A percentile compares a stretch with the other conserved stretches of the same genome.
phyloP scores from a whole-genome alignment of 2,329 filamentous ascomycete species.

The Metarhizium humberi region DNA sequence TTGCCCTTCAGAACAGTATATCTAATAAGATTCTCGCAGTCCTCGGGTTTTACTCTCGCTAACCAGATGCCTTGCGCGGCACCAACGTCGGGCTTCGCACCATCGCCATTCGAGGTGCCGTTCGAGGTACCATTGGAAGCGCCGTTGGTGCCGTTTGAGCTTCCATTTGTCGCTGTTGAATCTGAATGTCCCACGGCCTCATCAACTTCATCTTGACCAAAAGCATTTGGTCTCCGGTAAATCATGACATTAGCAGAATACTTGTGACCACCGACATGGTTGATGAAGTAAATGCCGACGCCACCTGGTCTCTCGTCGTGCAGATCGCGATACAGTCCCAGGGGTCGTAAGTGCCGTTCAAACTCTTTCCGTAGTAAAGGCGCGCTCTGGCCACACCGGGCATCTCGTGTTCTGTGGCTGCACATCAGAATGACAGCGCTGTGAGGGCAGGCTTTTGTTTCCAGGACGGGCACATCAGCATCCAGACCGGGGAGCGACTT shows the following conservation, averaged over 20 bases:
- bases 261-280: slow-evolving; percentile 93
- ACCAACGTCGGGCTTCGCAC: slow-evolving; percentile 32
- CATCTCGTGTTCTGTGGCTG: slow-evolving; percentile 89
- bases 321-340: slow-evolving; percentile 78
- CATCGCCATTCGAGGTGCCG: slow-evolving; percentile 17
- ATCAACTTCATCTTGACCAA: slow-evolving; percentile 37
- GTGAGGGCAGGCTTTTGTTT: slow-evolving; percentile 58
- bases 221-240: slow-evolving; percentile 59
- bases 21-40: slow-evolving; percentile 84
- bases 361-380: slow-evolving; percentile 83
- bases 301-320: slow-evolving; percentile 85
- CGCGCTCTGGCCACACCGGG: slow-evolving; percentile 87
- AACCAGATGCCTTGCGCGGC: slow-evolving; percentile 91
- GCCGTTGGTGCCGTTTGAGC: neutral
- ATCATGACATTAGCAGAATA: slow-evolving; percentile 92
- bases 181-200: slow-evolving; percentile 6
- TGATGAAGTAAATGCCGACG: slow-evolving; percentile 93
- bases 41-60: slow-evolving; percentile 72
- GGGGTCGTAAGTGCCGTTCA: slow-evolving; percentile 74
- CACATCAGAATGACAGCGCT: slow-evolving; percentile 84
- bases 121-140: slow-evolving; percentile 12
- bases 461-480: slow-evolving; percentile 22
- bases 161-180: slow-evolving; percentile 9
- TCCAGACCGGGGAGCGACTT: slow-evolving; percentile 18
- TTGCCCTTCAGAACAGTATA: slow-evolving; percentile 91